phyloP scores from a whole-genome alignment of 805 yeast genomes.

The Schwanniomyces yamadae region DNA sequence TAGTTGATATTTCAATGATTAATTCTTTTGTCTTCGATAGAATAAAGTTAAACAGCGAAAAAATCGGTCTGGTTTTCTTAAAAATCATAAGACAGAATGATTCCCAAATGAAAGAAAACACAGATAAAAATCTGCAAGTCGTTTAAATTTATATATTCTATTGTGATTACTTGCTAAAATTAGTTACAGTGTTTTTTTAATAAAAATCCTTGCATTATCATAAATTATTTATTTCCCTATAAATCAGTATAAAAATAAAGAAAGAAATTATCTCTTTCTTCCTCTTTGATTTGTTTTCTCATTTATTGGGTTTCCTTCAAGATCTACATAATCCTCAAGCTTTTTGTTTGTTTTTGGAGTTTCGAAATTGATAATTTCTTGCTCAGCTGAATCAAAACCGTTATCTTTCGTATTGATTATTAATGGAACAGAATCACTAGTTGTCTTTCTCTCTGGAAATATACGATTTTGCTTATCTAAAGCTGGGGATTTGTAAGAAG shows the following conservation, averaged over 20 bases:
- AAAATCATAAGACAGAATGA: constrained; percentile 22
- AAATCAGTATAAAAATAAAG: too few species aligned
- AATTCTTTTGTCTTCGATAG: constrained; percentile 25
- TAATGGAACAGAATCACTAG: constrained; percentile 3
- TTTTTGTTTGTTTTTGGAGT: constrained; percentile 11
- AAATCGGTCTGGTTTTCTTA: constrained; percentile 33
- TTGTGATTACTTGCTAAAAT: neutral
- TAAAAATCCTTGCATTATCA: too few species aligned
- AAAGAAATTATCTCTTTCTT: neutral
- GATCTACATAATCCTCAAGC: neutral
- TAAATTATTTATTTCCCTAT: too few species aligned
- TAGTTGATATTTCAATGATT: constrained; percentile 34
- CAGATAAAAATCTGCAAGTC: neutral
- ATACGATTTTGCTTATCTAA: too few species aligned
- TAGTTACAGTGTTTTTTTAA: too few species aligned
- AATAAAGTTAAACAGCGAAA: constrained; percentile 33
- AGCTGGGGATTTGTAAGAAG: too few species aligned
- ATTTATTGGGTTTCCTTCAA: neutral
- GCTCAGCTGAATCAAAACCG: constrained; percentile 1
- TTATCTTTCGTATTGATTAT: constrained; percentile 15
- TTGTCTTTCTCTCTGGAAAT: neutral
- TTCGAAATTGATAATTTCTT: constrained; percentile 12
- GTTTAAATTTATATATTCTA: neutral
- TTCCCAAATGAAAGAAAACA: constrained; percentile 3
- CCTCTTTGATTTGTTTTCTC: neutral